phyloP scores from a whole-genome alignment of 192 early-diverging fungal genomes.

The Coemansia interrupta region DNA sequence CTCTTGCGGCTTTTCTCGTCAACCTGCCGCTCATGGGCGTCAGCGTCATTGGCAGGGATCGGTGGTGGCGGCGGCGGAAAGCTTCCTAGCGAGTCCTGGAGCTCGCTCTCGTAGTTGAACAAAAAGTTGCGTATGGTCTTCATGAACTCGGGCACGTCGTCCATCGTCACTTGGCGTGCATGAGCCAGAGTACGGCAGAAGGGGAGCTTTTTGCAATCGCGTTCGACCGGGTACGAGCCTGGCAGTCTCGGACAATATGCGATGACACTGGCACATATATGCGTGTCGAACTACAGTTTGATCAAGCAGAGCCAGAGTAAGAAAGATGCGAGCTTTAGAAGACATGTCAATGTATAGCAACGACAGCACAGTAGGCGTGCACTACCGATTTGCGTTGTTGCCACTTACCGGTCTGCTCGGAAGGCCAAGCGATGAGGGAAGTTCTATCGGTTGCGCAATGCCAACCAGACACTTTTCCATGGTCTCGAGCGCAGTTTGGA shows the following conservation, averaged over 20 bases:
- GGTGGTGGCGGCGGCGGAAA: constrained; percentile 48
- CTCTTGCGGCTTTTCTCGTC: constrained; percentile 4
- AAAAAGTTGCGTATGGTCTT: constrained; percentile 49
- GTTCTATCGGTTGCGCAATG: constrained; percentile 44
- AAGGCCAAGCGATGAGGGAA: constrained; percentile 35
- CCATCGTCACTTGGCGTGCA: constrained; percentile 39
- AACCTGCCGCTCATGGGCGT: background rate
- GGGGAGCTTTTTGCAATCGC: constrained; percentile 43
- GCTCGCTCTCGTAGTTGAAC: constrained; percentile 51
- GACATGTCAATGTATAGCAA: background rate
- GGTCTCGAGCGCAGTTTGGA: constrained; percentile 48
- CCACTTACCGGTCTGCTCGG: constrained; percentile 32
- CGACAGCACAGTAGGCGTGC: background rate
- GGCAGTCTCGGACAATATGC: constrained; percentile 45
- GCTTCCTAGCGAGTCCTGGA: constrained; percentile 43
- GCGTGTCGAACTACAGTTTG: constrained; percentile 38
- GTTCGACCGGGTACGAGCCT: constrained; percentile 38
- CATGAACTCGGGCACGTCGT: constrained; percentile 39
- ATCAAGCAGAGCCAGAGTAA: background rate
- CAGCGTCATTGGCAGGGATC: constrained; percentile 18
- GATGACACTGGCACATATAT: constrained; percentile 49
- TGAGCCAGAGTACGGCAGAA: constrained; percentile 50
- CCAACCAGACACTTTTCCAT: constrained; percentile 54
- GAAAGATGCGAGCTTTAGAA: background rate
- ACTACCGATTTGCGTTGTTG: background rate